Percentiles rank a stretch among this genome's conserved stretches.
Evolutionary conservation across 2,329 filamentous ascomycete species (phyloP).

Genomic region (Tolypocladium ovalisporum): DNA sequence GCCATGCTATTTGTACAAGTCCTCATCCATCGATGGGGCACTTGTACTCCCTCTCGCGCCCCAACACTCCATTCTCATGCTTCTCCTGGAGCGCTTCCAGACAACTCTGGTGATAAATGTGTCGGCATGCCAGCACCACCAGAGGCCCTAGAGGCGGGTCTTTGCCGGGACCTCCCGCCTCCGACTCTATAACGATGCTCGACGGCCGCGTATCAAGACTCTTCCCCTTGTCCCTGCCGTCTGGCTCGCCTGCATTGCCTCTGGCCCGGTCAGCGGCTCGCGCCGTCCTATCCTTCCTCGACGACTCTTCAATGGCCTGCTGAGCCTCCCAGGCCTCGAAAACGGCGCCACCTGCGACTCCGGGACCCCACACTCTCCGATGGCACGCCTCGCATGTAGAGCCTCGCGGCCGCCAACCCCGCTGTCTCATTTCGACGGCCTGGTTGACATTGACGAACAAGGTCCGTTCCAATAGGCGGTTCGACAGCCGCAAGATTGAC

Average conservation of each 20-base stretch:
- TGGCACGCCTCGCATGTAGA: constrained; percentile 84
- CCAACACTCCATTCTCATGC: constrained; percentile 35
- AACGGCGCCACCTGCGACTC: constrained; percentile 57
- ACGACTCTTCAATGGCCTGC: constrained; percentile 34
- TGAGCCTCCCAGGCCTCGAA: constrained; percentile 74
- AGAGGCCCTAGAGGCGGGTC: constrained; percentile 50
- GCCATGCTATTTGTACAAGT: background rate
- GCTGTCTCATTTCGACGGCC: constrained; percentile 63
- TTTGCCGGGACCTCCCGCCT: constrained; percentile 10
- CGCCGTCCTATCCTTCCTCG: constrained; percentile 32
- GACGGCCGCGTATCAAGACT: constrained; percentile 26
- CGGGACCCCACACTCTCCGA: constrained; percentile 77
- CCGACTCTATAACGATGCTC: constrained; percentile 26
- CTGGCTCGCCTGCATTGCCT: constrained; percentile 18
- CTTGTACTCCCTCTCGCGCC: constrained; percentile 37
- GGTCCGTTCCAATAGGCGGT: constrained; percentile 77
- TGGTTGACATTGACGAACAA: constrained; percentile 75
- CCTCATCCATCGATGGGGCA: constrained; percentile 46
- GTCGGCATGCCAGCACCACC: constrained; percentile 58
- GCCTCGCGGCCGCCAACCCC: constrained; percentile 79
- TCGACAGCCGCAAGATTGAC: constrained; percentile 75
- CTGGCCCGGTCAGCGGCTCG: constrained; percentile 24
- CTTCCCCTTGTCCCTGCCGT: constrained; percentile 33
- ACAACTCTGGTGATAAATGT: constrained; percentile 60
- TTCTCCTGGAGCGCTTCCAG: constrained; percentile 53